Evolutionary conservation across 768 basidiomycete species (phyloP), one percentile per base, ranked within the genome.

Genomic region (Daedaleopsis sinensis): DNA sequence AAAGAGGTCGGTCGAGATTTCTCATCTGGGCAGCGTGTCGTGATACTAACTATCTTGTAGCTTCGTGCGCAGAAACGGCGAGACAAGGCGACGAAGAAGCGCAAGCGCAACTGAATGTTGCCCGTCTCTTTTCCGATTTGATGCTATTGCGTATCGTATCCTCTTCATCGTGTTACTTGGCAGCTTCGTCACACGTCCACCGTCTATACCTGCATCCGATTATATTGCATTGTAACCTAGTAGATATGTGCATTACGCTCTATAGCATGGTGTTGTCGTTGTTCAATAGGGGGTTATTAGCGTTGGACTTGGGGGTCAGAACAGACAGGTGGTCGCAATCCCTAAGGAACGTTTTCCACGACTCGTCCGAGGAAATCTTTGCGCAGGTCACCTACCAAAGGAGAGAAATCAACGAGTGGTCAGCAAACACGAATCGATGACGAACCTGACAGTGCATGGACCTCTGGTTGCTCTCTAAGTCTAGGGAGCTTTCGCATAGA

Each of bases 1-100:
- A 97, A 96, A 84, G 93, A 94, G 84, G 92, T 91, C 46, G 38
- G 82, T 73, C 27, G 48, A 32, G 44, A 47, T 7, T 51, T 56
- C 46, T 58, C 52, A 52, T 59, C 27, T 46, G 4, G 53, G 39
- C 44, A n/a, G n/a, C 38, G 15, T n/a, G 19, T n/a, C 38, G 42
- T 11, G 18, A 6, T 60, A 4, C 44, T 49, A 50, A 58, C 35
- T 9, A 3, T 3, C 54, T 44, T 38, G 57, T 44, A 96, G 92
- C 75, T 91, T n/a, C 87, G 93, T 35, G 93, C 93, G 4, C 82
- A 85, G 73, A 96, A 92, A 76, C 82, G 90, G 53, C 84, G 78
- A 70, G 92, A 91, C 58, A 94, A 90, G 72, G 85, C 85, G 16
- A 83, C 76, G 63, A 89, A 88, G 74, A 86, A 83, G 72, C 79